These are phyloP conservation scores for Boehmeria nivea DNA, from an alignment of 306 rosid genomes.

Conservation along the genomic window DNA sequence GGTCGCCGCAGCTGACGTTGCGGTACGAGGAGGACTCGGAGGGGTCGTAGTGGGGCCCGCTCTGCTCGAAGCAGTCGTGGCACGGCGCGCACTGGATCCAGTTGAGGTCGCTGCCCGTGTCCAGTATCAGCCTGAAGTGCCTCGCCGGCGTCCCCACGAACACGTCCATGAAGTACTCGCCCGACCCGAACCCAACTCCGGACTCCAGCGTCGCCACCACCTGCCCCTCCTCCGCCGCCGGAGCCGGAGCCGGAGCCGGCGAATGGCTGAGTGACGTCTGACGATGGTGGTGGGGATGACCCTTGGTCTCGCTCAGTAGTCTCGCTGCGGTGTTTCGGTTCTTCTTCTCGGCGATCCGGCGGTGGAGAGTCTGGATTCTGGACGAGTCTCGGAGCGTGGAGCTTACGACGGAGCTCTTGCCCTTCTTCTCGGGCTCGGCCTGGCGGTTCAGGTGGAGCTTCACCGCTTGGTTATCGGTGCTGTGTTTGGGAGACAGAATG, in stretches of 20 bases:
- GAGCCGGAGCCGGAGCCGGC: constrained; percentile 35
- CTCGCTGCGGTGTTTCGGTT: constrained; percentile 72
- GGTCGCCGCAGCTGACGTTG: constrained; percentile 69
- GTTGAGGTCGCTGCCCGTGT: constrained; percentile 96
- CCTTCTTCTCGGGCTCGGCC: constrained; percentile 26
- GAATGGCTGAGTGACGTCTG: not conserved
- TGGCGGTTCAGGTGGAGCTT: constrained; percentile 62
- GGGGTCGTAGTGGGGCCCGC: constrained; percentile 76
- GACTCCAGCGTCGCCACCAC: constrained; percentile 88
- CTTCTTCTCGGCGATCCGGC: constrained; percentile 66
- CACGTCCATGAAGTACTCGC: constrained; percentile 97
- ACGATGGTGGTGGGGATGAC: constrained; percentile 14
- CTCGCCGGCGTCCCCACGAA: constrained; percentile 90
- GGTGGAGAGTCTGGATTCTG: constrained; percentile 77
- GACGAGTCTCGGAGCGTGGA: constrained; percentile 51
- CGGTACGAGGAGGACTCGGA: constrained; percentile 60
- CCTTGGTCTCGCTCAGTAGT: constrained; percentile 27
- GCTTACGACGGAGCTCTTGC: constrained; percentile 43
- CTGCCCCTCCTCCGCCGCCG: constrained; percentile 50
- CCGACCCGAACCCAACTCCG: constrained; percentile 93
- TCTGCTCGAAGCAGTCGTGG: constrained; percentile 82
- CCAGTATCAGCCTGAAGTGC: constrained; percentile 81
- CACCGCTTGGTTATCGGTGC: constrained; percentile 25
- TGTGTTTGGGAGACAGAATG: not conserved
- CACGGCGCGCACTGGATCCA: constrained; percentile 98